Evolutionary conservation across 306 rosid genomes (phyloP), one percentile per base, ranked within the genome.

Genomic region (Urtica urens): DNA sequence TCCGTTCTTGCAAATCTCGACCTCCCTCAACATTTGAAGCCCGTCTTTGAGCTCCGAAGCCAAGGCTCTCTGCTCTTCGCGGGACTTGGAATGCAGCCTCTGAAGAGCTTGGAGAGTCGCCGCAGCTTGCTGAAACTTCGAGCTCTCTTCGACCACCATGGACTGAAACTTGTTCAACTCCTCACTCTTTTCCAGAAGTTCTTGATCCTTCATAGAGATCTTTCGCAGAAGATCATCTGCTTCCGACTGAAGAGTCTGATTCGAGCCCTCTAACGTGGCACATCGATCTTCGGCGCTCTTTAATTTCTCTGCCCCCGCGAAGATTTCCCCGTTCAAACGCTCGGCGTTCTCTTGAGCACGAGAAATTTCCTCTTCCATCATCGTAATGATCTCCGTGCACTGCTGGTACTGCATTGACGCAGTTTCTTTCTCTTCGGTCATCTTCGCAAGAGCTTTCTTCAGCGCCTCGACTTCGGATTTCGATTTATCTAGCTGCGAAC

Each of bases 1-100:
- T 35, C 65, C 76, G 26, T 77, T 74, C 65, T 79, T 86, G 65
- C 79, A 68, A 53, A 60, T 67, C 65, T 80, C 96, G 41, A 85
- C 40, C 52, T 82, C 83, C 59, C 73, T 90, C 78, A 92, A 60
- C 67, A 79, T 66, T 67, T 61, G 87, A 65, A 85, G 71, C 63
- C 99, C 94, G 13, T 63, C 68, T 51, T 82, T 79, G 38, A 92
- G 90, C 78, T 92, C 96, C 71, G 65, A 38, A 5, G 94, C 78
- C 59, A 92, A 80, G 52, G 87, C 76, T 73, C 46, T 79, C 66
- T 92, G 99, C 48, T 85, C 94, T 64, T 82, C 87, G 60, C 82
- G 94, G 34, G 99, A 85, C 45, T 75, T 78, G 60, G 65, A 73
- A 26, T 92, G 86, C 51, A 71, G 53, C 53, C 75, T 80, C 72